A percentile compares a stretch with the other conserved stretches of the same genome.
phyloP scores from a whole-genome alignment of 2,329 filamentous ascomycete genomes.

The Bipolaris oryzae region DNA sequence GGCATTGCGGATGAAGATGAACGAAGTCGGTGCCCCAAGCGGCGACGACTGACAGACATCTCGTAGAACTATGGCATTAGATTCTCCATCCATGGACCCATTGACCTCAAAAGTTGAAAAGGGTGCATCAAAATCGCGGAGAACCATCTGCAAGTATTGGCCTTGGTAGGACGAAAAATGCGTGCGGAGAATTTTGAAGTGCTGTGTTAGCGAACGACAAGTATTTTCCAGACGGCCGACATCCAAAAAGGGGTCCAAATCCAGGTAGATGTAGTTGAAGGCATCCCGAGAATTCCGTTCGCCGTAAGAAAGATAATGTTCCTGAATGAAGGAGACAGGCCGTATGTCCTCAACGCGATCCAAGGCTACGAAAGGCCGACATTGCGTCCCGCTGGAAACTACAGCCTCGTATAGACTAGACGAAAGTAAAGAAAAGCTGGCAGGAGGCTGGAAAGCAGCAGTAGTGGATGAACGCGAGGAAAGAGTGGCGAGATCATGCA shows the following conservation, averaged over 20 bases:
- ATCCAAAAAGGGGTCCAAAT: background rate
- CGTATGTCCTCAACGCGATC: background rate
- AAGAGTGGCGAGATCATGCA: background rate
- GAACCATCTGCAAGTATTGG: background rate
- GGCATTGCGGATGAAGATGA: slow-evolving; percentile 5
- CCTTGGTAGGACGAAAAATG: background rate
- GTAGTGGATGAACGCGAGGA: background rate
- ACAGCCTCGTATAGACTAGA: background rate
- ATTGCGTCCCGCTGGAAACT: background rate
- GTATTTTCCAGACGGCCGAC: background rate
- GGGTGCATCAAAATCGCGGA: background rate
- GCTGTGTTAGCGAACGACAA: background rate
- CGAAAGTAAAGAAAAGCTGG: background rate
- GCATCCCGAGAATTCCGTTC: background rate
- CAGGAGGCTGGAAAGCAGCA: background rate
- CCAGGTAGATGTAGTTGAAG: background rate
- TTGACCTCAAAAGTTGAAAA: background rate
- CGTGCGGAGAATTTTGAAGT: background rate
- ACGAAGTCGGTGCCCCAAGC: background rate
- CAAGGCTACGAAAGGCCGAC: background rate
- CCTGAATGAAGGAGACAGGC: background rate
- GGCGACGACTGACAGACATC: background rate
- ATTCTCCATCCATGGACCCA: background rate
- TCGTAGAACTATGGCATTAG: background rate
- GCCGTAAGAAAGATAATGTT: background rate